phyloP scores from a whole-genome alignment of 2,329 filamentous ascomycete species.

The Exophiala viscosa region DNA sequence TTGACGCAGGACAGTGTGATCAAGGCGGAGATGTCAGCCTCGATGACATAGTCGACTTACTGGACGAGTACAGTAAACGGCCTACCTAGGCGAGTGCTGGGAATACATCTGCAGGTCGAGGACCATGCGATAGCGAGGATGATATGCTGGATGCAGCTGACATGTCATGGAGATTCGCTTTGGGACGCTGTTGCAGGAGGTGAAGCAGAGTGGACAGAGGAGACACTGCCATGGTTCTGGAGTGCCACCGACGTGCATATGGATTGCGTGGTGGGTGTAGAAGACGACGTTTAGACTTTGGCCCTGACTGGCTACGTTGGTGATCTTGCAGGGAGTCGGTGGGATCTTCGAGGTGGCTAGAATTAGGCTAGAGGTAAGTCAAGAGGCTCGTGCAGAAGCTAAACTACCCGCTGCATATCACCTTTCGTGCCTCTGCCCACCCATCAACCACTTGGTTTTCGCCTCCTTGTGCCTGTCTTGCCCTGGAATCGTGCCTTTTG shows the following conservation, averaged over 20 bases:
- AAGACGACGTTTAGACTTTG: neutral
- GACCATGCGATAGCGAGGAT: no score
- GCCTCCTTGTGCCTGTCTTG: no score
- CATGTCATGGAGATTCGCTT: no score
- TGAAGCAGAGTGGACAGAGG: neutral
- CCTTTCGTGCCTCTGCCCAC: no score
- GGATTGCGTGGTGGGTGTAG: no score
- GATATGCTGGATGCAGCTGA: no score
- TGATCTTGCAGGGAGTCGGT: conserved; percentile 12
- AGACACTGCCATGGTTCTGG: neutral
- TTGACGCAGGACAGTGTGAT: neutral
- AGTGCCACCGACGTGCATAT: no score
- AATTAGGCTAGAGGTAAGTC: conserved; percentile 2
- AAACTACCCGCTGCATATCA: conserved; percentile 1
- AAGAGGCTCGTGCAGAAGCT: neutral
- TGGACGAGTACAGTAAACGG: neutral
- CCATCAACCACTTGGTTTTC: no score
- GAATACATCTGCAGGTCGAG: neutral
- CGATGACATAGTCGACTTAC: neutral
- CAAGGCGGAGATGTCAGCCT: neutral
- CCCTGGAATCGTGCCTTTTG: no score
- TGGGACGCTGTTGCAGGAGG: no score
- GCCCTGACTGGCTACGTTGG: conserved; percentile 11
- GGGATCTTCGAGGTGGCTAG: neutral
- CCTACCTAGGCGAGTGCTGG: neutral